phyloP scores from a whole-genome alignment of 495 filamentous ascomycete genomes.

The Clohesyomyces aquaticus region DNA sequence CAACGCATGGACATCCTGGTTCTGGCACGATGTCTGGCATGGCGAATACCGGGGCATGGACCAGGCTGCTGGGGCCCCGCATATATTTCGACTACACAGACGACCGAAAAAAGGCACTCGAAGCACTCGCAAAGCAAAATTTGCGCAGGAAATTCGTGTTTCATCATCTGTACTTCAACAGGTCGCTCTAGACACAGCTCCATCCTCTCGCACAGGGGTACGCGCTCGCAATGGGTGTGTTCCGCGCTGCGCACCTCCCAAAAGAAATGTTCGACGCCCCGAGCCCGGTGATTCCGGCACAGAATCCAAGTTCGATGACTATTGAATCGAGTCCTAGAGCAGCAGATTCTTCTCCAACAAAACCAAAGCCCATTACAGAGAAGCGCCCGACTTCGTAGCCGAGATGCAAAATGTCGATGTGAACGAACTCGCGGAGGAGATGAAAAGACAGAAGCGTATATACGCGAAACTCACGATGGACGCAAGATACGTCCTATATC shows the following conservation, averaged over 20 bases:
- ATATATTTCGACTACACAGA: conserved; percentile 24
- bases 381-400: background rate
- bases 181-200: conserved; percentile 6
- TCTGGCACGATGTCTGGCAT: conserved; percentile 14
- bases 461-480: background rate
- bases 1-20: background rate
- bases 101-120: conserved; percentile 12
- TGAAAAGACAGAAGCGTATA: background rate
- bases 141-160: conserved; percentile 4
- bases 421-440: background rate
- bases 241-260: conserved; percentile 10
- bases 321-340: too few species aligned
- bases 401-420: background rate
- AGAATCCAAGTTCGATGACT: too few species aligned
- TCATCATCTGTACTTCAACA: conserved; percentile 19
- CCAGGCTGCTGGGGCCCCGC: background rate
- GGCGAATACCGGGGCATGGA: conserved; percentile 5
- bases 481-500: background rate
- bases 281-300: too few species aligned
- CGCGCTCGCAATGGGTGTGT: conserved; percentile 2
- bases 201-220: conserved; percentile 2
- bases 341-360: background rate
- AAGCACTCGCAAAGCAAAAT: background rate
- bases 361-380: background rate
- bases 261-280: background rate